phyloP scores from a whole-genome alignment of 345 rosid genomes.

The Luvunga scandens region DNA sequence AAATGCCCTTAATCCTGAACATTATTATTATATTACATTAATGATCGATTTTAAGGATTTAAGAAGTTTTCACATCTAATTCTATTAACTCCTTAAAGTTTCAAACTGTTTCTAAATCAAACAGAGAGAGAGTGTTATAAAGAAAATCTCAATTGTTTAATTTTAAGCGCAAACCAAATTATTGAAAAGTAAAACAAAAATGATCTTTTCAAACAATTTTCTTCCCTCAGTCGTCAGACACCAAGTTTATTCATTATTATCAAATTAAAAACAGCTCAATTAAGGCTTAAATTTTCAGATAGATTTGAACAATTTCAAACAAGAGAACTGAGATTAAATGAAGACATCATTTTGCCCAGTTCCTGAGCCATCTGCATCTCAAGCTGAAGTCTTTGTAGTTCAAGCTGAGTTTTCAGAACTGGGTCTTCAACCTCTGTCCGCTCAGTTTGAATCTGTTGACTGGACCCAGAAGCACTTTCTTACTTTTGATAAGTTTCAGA shows the following conservation, averaged over 20 bases:
- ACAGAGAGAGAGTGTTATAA: no score
- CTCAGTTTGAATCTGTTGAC: background rate
- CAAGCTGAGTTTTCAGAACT: slow-evolving; percentile 23
- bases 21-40: no score
- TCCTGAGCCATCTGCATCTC: slow-evolving; percentile 34
- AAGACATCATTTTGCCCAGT: slow-evolving; percentile 36
- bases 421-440: slow-evolving; percentile 28
- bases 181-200: background rate
- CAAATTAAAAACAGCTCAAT: background rate
- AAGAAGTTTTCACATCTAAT: no score
- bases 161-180: background rate
- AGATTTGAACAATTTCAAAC: slow-evolving; percentile 16
- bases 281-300: background rate
- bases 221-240: background rate
- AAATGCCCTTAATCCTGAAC: no score
- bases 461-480: slow-evolving; percentile 10
- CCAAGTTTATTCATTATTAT: background rate
- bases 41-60: no score
- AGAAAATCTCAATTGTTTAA: background rate
- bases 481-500: slow-evolving; percentile 6
- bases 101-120: no score
- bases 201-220: background rate
- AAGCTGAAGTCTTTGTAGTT: slow-evolving; percentile 31
- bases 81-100: no score
- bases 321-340: slow-evolving; percentile 28